Conservation (phyloP, 2,329 filamentous ascomycete species). For the Fragosphaeria purpurea region DNA sequence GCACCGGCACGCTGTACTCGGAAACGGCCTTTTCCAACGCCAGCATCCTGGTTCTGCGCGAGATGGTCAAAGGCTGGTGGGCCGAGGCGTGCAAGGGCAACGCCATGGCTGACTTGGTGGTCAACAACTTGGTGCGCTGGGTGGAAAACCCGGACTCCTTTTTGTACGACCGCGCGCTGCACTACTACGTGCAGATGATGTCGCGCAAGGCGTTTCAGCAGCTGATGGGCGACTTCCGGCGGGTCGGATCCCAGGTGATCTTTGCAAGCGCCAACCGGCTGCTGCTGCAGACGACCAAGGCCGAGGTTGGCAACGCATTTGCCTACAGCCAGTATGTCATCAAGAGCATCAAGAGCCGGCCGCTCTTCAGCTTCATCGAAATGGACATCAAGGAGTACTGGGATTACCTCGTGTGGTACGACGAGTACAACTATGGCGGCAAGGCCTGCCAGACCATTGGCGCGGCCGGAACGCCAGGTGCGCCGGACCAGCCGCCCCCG, state of each 20-base stretch:
- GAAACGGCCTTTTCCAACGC: slow-evolving; percentile 91
- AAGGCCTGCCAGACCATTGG: slow-evolving; percentile 79
- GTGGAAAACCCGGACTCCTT: slow-evolving; percentile 88
- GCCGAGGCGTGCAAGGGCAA: slow-evolving; percentile 82
- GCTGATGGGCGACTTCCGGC: slow-evolving; percentile 90
- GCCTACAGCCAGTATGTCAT: slow-evolving; percentile 97
- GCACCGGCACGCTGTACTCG: slow-evolving; percentile 63
- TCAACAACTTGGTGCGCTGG: slow-evolving; percentile 95
- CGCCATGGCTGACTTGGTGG: slow-evolving; percentile 93
- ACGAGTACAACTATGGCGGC: slow-evolving; percentile 97
- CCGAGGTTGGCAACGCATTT: slow-evolving; percentile 91
- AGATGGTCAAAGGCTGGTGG: slow-evolving; percentile 99
- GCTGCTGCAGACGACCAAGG: slow-evolving; percentile 89
- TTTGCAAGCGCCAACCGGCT: slow-evolving; percentile 86
- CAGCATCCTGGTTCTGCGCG: slow-evolving; percentile 78
- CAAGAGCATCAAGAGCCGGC: slow-evolving; percentile 92
- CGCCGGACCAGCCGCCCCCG: slow-evolving; percentile 38
- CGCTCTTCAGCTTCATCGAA: slow-evolving; percentile 94
- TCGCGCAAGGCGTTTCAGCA: slow-evolving; percentile 94
- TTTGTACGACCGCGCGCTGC: slow-evolving; percentile 86
- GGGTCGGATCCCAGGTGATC: slow-evolving; percentile 91
- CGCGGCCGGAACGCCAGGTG: slow-evolving; percentile 32
- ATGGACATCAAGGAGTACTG: slow-evolving; percentile 97
- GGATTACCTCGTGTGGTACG: slow-evolving; percentile 98
- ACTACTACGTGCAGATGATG: slow-evolving; percentile 99